Evolutionary conservation across 164 flowering plant genomes (phyloP), one percentile per base, ranked within the genome.

Genomic region (Stephania japonica): DNA sequence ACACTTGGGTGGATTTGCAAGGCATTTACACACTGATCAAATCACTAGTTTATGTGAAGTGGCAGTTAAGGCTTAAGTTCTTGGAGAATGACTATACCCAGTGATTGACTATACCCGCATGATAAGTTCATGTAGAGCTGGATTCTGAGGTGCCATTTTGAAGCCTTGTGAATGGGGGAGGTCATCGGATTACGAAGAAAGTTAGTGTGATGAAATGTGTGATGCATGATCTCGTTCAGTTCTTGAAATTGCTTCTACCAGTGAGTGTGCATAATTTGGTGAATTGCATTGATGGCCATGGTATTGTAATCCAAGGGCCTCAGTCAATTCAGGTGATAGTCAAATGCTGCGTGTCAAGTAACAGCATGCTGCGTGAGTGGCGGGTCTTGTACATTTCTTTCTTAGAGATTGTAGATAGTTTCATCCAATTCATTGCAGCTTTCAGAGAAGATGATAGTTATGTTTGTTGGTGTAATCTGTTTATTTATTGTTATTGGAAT

Each of bases 1-100:
- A 56, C 82, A 77, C 70, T 21, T 27, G 62, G 9, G 11, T 5
- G 25, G 63, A 63, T 23, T 42, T 42, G 8, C 38, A 11, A 42
- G 25, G n/a, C 7, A 18, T 19, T 50, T 8, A 50, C 64, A 23
- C 64, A 23, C 32, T 72, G n/a, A 61, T 62, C 68, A 72, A 43
- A 63, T 25, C 24, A 13, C 12, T 1, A 32, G 59, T 19, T 69
- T 13, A 68, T 9, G 24, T 32, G 42, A 69, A 69, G 65, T 16
- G 19, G 7, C 44, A 62, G 18, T 56, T 14, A 23, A 56, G 63
- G 7, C 61, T 38, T 38, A 43, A 23, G 6, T 41, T 63, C 27
- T 44, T 18, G 21, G 6, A 27, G 27, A 44, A 47, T 11, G 47
- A 27, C 27, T 21, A 42, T 42, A 5, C 23, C 50, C 63, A 61